Base-by-base conservation (phyloP, 345 rosid species). In the Rhizophora mangle region DNA sequence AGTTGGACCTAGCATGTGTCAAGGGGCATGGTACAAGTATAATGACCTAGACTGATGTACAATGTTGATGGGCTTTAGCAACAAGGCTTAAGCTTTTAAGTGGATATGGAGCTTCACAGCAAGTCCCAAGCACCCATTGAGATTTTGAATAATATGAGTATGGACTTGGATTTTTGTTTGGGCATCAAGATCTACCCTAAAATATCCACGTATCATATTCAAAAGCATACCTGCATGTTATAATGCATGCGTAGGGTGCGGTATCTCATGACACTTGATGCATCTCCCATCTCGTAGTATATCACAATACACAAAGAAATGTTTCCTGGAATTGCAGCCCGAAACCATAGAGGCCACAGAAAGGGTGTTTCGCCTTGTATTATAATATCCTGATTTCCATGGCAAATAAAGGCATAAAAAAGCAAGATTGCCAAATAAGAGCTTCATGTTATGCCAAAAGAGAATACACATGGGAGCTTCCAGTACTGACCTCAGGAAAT, bases 321-420 rank as follows among this genome's bases (percentile, higher is more conserved):
- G 31, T 75, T 81, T 83, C 97, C 99, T 72, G 97, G 94, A 68
- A 76, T 78, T 74, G 99, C 89, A 81, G 99, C 98, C 63, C 86
- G 98, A 80, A 92, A 74, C 99, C 99, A 92, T 47, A 95, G 84
- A 72, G 99, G 94, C 98, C 99, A 92, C 61, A 76, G 71, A 52
- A 95, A 82, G 60, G 96, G 81, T 70, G 67, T 77, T 52, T 77
- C 89, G 43, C 87, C 83, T 72, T 79, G 81, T 67, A 88, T 68
- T 64, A 85, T 72, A 63, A 78, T 67, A 73, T 86, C 91, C 99
- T 95, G 89, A 80, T 74, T 73, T 68, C 22, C 34, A 67, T 67
- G 63, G 72, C n/a, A 65, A 36, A 67, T 65, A 60, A 39, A 69
- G 79, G 65, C 60, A 64, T 52, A 46, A 67, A 63, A 49, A 73